phyloP scores from a whole-genome alignment of 2,329 filamentous ascomycete genomes.

The Botryotinia globosa region DNA sequence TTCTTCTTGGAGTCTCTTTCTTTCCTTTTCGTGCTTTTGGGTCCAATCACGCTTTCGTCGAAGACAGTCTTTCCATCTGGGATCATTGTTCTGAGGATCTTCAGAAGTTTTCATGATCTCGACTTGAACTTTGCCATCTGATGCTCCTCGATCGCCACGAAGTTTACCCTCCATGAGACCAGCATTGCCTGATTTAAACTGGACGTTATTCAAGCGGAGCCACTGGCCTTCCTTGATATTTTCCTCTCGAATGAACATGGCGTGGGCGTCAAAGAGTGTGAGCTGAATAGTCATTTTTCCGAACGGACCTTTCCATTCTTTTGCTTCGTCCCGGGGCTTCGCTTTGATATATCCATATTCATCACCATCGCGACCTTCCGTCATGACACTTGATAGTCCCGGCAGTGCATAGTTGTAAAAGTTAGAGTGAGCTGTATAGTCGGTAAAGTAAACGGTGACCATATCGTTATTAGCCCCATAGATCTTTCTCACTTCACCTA shows the following conservation, averaged over 20 bases:
- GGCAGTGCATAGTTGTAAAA: conserved; percentile 51
- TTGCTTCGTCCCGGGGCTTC: conserved; percentile 35
- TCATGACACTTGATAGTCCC: conserved; percentile 31
- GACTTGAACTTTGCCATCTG: conserved; percentile 57
- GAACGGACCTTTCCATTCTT: conserved; percentile 69
- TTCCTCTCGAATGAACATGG: conserved; percentile 49
- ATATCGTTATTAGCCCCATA: conserved; percentile 47
- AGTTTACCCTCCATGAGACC: conserved; percentile 67
- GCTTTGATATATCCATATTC: conserved; percentile 51
- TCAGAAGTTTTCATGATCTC: conserved; percentile 45
- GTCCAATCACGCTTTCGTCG: conserved; percentile 63
- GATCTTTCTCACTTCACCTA: conserved; percentile 67
- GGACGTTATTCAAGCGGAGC: conserved; percentile 69
- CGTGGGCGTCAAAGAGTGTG: conserved; percentile 68
- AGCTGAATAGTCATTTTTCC: conserved; percentile 71
- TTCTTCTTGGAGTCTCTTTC: conserved; percentile 41
- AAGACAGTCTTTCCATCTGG: conserved; percentile 55
- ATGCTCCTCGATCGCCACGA: conserved; percentile 54
- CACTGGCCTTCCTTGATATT: conserved; percentile 58
- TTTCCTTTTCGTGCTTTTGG: conserved; percentile 41
- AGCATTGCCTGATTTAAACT: conserved; percentile 57
- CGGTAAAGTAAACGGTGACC: conserved; percentile 69
- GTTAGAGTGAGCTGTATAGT: conserved; percentile 70
- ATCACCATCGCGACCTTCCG: conserved; percentile 49
- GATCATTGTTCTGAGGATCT: conserved; percentile 45